Base-by-base conservation (phyloP, 805 yeast species). In the Suhomyces sp. region DNA sequence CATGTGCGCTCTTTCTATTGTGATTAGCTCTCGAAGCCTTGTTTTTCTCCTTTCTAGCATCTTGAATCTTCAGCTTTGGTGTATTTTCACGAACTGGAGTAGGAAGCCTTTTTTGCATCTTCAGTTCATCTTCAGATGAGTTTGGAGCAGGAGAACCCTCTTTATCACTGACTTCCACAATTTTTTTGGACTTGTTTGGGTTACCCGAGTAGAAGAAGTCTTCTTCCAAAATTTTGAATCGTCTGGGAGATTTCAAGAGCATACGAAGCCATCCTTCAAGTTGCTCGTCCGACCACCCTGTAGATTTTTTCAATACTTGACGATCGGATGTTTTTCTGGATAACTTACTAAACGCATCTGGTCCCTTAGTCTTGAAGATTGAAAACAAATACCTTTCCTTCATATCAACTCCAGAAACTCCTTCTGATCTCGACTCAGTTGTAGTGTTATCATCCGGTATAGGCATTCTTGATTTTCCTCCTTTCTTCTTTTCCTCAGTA, bases 241-340 rank as follows among this genome's bases (percentile, higher is more conserved):
- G 68, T 28, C 68, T 67, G 1, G 93, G 88, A 27, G 79, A 75
- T 48, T 75, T 76, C 33, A 76, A 70, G 13, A 88, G 54, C 83
- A 84, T 83, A 37, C 83, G 64, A 1, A 83, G 82, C 97, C 97
- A 91, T 0, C 96, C 95, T 67, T 90, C 96, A 31, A 91, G 77
- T 54, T 87, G 95, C 51, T 88, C 96, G 57, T 88, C 90, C 0
- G 88, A 68, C 96, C 95, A 88, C 1, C 68, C 67, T 0, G 81
- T 73, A 24, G 68, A 65, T 5, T 55, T 46, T 43, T 71, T 76
- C 53, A 87, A 62, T 17, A 69, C 71, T 20, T 64, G 59, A 34
- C 96, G 67, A 7, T 53, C 58, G 27, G 65, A 60, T 0, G 80
- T 43, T 24, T 77, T 76, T 42, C 96, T 65, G 8, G 65, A 53